Percentiles rank a stretch among this genome's conserved stretches.
These are phyloP conservation scores for Austroboletus eburneus DNA, from an alignment of 768 basidiomycete genomes.

Conservation along the genomic window DNA sequence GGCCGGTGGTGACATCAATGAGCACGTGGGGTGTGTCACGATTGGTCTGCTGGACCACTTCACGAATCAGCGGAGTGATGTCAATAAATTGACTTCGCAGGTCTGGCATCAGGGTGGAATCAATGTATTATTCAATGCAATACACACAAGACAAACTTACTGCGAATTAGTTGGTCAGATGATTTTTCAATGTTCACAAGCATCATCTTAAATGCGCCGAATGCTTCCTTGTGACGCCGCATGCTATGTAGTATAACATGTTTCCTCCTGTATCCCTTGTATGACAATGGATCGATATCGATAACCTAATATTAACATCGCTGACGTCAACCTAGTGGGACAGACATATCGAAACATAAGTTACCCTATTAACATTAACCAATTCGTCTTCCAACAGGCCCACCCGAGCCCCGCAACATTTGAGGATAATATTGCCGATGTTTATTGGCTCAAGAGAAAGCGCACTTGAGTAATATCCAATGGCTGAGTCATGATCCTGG, in stretches of 20 bases:
- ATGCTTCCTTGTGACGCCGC: neutral
- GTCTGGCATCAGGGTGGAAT: neutral
- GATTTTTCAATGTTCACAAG: slow-evolving; percentile 1
- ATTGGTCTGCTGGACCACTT: neutral
- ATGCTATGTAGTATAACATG: slow-evolving; percentile 1
- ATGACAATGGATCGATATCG: neutral
- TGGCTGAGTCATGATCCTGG: neutral
- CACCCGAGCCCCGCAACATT: neutral
- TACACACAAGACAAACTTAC: neutral
- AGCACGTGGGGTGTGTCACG: slow-evolving; percentile 4
- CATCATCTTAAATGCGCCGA: neutral
- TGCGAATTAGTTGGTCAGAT: neutral
- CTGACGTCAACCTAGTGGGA: neutral
- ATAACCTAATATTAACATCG: slow-evolving; percentile 5
- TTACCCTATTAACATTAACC: no score
- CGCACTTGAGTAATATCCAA: neutral
- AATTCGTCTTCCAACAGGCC: slow-evolving; percentile 1
- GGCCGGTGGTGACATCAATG: slow-evolving; percentile 5
- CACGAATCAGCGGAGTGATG: neutral
- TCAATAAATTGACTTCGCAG: neutral
- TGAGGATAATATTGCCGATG: neutral
- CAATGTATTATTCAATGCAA: no score
- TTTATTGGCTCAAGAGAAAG: neutral
- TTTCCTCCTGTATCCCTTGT: neutral
- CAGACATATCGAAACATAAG: no score